Evolutionary conservation across 345 rosid genomes (phyloP).

Genomic region (Rhodamnia argentea): DNA sequence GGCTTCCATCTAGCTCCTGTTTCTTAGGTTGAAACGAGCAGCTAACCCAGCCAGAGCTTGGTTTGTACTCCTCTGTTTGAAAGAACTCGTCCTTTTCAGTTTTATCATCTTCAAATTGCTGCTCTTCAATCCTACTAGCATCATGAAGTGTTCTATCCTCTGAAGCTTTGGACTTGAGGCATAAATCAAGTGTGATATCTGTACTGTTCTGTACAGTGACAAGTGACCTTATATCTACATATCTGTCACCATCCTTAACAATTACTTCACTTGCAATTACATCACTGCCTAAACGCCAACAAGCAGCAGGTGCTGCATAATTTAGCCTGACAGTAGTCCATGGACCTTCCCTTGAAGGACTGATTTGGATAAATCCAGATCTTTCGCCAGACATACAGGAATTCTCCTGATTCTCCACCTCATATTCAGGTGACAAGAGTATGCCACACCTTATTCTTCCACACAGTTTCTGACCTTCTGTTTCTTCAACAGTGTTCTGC

Average conservation of each 20-base stretch:
- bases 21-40: slow-evolving; percentile 12
- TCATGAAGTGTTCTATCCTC: slow-evolving; percentile 11
- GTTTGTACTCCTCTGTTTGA: slow-evolving; percentile 38
- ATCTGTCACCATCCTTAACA: slow-evolving; percentile 71
- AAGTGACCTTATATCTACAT: slow-evolving; percentile 79
- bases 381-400: slow-evolving; percentile 21
- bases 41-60: slow-evolving; percentile 42
- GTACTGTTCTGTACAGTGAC: slow-evolving; percentile 67
- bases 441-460: slow-evolving; percentile 74
- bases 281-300: slow-evolving; percentile 89
- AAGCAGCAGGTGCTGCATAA: slow-evolving; percentile 96
- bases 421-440: slow-evolving; percentile 45
- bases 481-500: slow-evolving; percentile 7
- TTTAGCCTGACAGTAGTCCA: slow-evolving; percentile 94
- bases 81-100: slow-evolving; percentile 31
- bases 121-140: slow-evolving; percentile 14
- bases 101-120: slow-evolving; percentile 10
- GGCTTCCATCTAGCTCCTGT: slow-evolving; percentile 7
- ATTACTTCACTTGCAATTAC: slow-evolving; percentile 93
- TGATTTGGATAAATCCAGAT: slow-evolving; percentile 85
- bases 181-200: slow-evolving; percentile 53
- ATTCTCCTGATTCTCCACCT: slow-evolving; percentile 31
- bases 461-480: slow-evolving; percentile 16
- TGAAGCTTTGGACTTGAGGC: slow-evolving; percentile 47
- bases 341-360: slow-evolving; percentile 86